Base-by-base conservation (phyloP, 495 filamentous ascomycete species). In the Penicillium waksmanii region DNA sequence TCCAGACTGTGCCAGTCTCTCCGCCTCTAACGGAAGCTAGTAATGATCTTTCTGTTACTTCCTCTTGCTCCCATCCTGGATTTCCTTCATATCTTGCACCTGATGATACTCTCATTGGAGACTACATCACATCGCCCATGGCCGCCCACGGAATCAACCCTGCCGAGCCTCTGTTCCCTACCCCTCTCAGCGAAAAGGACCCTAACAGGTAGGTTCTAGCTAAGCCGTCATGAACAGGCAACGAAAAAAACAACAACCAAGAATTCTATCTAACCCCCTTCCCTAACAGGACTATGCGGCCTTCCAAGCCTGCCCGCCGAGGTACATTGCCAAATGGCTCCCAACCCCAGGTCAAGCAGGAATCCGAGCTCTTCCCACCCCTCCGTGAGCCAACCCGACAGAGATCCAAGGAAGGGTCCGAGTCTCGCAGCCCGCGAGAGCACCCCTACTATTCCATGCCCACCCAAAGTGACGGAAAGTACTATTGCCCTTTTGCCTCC, bases 401-500 rank as follows among this genome's bases (percentile, higher is more conserved):
- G 53, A 73, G 72, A 63, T 73, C 79, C 64, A 84, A 81, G 72
- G 81, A 82, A 46, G 69, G 71, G 47, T 61, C 69, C 43, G 75
- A 81, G 43, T 57, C 73, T 68, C 80, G 87, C 70, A 87, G 86
- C 75, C 89, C 91, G 17, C 78, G 92, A 71, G 87, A 88, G 62
- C 87, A 97, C 73, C 85, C 81, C 31, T 83, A 90, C 61, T 97
- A 97, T 76, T 86, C 89, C 68, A 84, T 84, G 68, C 81, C 83
- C 44, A 84, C 84, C 46, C 81, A 85, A 43, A 76, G 77, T 61
- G 90, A 96, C 76, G 90, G 89, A 69, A 82, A 94, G 50, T 97
- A 92, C 75, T 89, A 96, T 78, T 97, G 93, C 84, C 93, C 93
- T 21, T 92, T 85, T 78, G 87, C 89, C 73, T 67, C 62, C 55